Evolutionary conservation across 768 basidiomycete species (phyloP).

Genomic region (Serendipita vermifera): DNA sequence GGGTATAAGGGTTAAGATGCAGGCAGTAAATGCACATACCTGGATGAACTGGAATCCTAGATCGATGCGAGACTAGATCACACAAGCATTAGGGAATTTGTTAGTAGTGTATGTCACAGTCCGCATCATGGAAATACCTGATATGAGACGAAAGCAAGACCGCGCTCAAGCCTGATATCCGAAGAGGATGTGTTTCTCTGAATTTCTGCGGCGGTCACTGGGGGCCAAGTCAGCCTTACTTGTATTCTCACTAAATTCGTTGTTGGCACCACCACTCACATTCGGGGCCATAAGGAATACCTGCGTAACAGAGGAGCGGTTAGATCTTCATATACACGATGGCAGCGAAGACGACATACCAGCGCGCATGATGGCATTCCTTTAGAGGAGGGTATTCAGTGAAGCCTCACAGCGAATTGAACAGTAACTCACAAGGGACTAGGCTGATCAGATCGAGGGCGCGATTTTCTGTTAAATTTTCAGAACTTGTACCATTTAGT

Average conservation of each 20-base stretch:
- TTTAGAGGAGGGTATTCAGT: too few species aligned
- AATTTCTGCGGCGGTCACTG: neutral
- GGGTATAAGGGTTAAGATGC: too few species aligned
- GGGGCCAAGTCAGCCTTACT: neutral
- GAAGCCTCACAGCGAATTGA: neutral
- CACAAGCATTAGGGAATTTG: too few species aligned
- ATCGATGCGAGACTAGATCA: constrained; percentile 23
- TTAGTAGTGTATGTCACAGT: too few species aligned
- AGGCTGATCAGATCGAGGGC: constrained; percentile 5
- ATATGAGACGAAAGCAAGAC: constrained; percentile 35
- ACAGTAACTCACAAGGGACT: constrained; percentile 4
- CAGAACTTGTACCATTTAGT: too few species aligned
- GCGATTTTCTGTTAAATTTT: constrained; percentile 6
- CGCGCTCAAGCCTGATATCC: constrained; percentile 27
- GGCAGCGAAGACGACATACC: constrained; percentile 6
- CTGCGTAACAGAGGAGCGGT: too few species aligned
- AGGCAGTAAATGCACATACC: too few species aligned
- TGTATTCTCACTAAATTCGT: too few species aligned
- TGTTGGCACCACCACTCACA: too few species aligned
- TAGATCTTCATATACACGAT: too few species aligned
- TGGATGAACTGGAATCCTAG: constrained; percentile 27
- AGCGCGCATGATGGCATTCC: constrained; percentile 12
- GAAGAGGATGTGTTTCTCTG: neutral
- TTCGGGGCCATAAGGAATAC: constrained; percentile 28
- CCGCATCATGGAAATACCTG: too few species aligned